Base-by-base conservation (phyloP, 139 green algal species). In the Chlamydomonas sphaeroides region DNA sequence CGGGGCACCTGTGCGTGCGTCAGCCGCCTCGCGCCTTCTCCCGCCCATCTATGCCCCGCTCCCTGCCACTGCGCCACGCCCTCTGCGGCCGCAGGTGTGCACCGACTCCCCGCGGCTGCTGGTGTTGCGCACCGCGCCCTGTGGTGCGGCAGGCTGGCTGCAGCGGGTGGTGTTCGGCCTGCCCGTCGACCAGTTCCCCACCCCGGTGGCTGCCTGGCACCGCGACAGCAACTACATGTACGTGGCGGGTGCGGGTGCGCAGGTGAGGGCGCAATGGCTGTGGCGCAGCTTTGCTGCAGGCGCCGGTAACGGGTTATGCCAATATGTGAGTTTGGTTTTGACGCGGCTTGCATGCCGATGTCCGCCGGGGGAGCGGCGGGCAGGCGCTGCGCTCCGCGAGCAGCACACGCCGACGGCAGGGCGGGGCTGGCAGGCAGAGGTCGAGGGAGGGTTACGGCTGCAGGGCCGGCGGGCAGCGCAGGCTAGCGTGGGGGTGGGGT, bases 71-170 rank as follows among this genome's bases (percentile, higher is more conserved):
- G 4, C 39, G 39, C 42, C n/a, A 41, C 11, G 45, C n/a, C 45
- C 36, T 14, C 45, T 30, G 4, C 7, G n/a, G 20, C 28, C 5
- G 8, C 45, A 76, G 65, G 82, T 88, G n/a, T 90, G 79, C 48
- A 92, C 88, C 4, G 92, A 95, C 79, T 82, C 80, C 0, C 74
- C 88, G 8, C 88, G 91, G 0, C 72, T 93, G 71, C 67, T 95
- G 56, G 68, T 95, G 81, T 62, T 90, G 66, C 83, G 87, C 67
- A 83, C 72, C 8, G 10, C 51, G 28, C 73, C 68, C 63, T 87
- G 84, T 74, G 36, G 10, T 2, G n/a, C n/a, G n/a, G n/a, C n/a
- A n/a, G n/a, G n/a, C n/a, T n/a, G n/a, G n/a, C n/a, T 65, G 0
- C 59, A 69, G 20, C 79, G 83, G 30, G 51, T 65, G 45, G 57